Conservation (phyloP, 1,139 yeast species). For the Cylindricascospora bacillispora region DNA sequence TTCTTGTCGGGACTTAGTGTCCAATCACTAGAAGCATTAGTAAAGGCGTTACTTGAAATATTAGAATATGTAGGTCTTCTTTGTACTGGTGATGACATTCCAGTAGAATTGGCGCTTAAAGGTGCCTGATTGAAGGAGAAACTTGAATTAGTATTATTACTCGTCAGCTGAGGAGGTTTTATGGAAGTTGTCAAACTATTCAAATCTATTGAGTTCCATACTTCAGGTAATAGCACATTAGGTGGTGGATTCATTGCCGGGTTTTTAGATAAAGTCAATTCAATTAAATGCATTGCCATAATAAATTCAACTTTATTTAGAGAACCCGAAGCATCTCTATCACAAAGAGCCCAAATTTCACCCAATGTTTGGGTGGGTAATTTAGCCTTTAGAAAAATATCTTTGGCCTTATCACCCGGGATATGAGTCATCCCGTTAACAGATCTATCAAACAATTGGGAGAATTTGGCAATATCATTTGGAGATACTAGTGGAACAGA, state of each 20-base stretch:
- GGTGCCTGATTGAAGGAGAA: constrained; percentile 10
- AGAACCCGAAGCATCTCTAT: constrained; percentile 58
- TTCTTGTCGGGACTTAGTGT: constrained; percentile 52
- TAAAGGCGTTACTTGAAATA: constrained; percentile 31
- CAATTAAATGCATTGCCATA: constrained; percentile 92
- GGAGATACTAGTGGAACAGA: constrained; percentile 48
- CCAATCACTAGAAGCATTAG: constrained; percentile 59
- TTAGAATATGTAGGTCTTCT: constrained; percentile 22
- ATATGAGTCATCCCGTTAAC: constrained; percentile 35
- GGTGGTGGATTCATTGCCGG: constrained; percentile 63
- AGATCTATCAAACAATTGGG: constrained; percentile 62
- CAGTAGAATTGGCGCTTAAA: constrained; percentile 25
- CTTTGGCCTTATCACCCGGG: constrained; percentile 67
- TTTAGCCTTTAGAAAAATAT: constrained; percentile 78
- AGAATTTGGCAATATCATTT: constrained; percentile 57
- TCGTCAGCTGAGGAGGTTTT: constrained; percentile 37
- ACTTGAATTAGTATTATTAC: not conserved
- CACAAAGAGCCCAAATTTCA: constrained; percentile 82
- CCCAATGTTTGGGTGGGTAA: constrained; percentile 67
- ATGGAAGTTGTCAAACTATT: constrained; percentile 50
- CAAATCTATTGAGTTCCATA: constrained; percentile 43
- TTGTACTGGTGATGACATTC: constrained; percentile 16
- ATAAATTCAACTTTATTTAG: constrained; percentile 65
- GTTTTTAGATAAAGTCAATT: constrained; percentile 56
- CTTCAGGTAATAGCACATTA: constrained; percentile 46